Percentiles rank a stretch among this genome's conserved stretches.
These are phyloP conservation scores for Lolium perenne DNA, from an alignment of 176 grass and related monocot species.

Conservation along the genomic window DNA sequence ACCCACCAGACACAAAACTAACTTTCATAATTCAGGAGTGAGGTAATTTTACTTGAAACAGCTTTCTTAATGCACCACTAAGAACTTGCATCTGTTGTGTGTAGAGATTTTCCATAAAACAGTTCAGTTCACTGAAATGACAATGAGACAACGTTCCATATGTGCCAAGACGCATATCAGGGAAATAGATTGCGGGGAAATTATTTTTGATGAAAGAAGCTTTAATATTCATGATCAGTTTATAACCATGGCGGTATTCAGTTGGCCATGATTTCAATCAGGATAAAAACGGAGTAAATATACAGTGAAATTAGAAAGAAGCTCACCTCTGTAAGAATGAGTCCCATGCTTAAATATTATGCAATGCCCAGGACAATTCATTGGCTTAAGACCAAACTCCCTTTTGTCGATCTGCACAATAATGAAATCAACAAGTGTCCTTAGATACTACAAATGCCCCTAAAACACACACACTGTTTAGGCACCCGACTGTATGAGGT, in stretches of 20 bases:
- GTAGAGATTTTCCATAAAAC: not conserved
- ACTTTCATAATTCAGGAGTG: not conserved
- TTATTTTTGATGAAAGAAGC: not conserved
- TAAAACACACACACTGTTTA: not conserved
- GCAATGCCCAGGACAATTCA: conserved; percentile 98
- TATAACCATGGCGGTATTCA: not conserved
- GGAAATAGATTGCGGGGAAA: not conserved
- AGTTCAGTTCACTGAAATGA: not conserved
- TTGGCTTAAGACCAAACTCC: conserved; percentile 98
- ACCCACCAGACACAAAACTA: conserved; percentile 11
- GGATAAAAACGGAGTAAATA: not conserved
- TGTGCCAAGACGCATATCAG: not conserved
- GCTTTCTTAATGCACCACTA: not conserved
- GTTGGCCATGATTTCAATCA: not conserved
- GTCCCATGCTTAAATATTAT: conserved; percentile 89
- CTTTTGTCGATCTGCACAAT: conserved; percentile 79
- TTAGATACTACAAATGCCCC: not conserved
- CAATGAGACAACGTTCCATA: conserved; percentile 22
- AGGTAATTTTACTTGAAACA: not conserved
- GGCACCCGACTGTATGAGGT: not conserved
- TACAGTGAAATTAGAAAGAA: conserved; percentile 1
- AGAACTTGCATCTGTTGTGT: conserved; percentile 12
- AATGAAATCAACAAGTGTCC: not conserved
- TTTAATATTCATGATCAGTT: not conserved
- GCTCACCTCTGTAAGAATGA: conserved; percentile 89